Base-by-base conservation (phyloP, 2,329 filamentous ascomycete species). In the Ophiocordyceps polyrhachis-furcata region DNA sequence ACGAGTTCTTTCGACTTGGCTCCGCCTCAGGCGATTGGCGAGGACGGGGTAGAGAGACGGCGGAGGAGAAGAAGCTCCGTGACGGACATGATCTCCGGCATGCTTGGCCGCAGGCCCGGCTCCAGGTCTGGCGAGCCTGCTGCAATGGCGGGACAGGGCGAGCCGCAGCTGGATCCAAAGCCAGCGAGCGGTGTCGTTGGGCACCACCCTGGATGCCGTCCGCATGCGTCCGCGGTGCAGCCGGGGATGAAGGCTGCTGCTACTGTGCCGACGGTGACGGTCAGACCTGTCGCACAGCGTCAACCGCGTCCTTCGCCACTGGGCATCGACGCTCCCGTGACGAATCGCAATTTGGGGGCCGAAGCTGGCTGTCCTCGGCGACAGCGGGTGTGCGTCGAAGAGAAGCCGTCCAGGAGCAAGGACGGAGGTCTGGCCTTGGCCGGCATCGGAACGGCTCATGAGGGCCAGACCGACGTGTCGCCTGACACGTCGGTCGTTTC, bases 11-110 rank as follows among this genome's bases (percentile, higher is more conserved):
- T 45, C 2, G 49, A 47, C 11, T 46, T 51, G n/a, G 45, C 43
- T 5, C 49, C 54, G 6, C 50, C 50, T 3, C 47, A 49, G 20
- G 29, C 43, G 35, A 41, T 41, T 2, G 8, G 48, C 14, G 45
- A 43, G 15, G 44, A 50, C n/a, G 28, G 45, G 15, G 29, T 47
- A 4, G 50, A 54, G 21, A 17, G n/a, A 19, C 53, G 53, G 14
- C 53, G 54, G 5, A 50, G 51, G 23, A 53, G 59, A 43, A 53
- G 59, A 31, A 50, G 54, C 14, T 61, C 60, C 8, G 51, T 56
- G 5, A 52, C 56, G 12, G 55, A 51, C 13, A 47, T 62, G 21
- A 49, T 61, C 17, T 56, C 56, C 4, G 54, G 54, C 2, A 47
- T 61, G 11, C 38, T 61, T 17, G 57, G 58, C 2, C 55, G 52